Percentiles rank a stretch among this genome's conserved stretches.
These are phyloP conservation scores for Mycena vitilis DNA, from an alignment of 768 basidiomycete species.

Conservation along the genomic window DNA sequence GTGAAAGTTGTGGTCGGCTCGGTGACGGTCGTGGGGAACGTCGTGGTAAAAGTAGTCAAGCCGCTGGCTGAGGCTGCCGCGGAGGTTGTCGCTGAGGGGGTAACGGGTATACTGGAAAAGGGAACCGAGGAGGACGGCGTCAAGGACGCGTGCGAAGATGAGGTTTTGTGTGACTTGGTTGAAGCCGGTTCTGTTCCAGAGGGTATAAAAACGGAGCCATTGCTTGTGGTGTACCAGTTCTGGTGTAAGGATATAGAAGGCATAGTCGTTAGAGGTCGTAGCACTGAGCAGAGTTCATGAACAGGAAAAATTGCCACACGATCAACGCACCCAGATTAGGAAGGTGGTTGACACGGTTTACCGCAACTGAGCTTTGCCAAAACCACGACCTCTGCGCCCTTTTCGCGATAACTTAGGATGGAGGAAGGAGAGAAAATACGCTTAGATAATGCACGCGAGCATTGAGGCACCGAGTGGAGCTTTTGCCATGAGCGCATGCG, in stretches of 20 bases:
- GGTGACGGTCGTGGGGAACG: slow-evolving; percentile 28
- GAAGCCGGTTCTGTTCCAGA: slow-evolving; percentile 17
- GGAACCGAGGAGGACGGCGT: slow-evolving; percentile 7
- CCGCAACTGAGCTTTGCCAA: slow-evolving; percentile 2
- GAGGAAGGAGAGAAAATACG: neutral
- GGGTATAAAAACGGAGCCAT: slow-evolving; percentile 35
- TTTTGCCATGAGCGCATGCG: slow-evolving; percentile 6
- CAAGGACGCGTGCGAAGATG: slow-evolving; percentile 8
- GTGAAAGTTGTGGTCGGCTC: slow-evolving; percentile 32
- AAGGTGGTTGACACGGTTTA: neutral
- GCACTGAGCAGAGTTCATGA: slow-evolving; percentile 12
- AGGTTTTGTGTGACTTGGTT: neutral
- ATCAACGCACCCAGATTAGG: slow-evolving; percentile 16
- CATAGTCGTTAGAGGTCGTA: slow-evolving; percentile 8
- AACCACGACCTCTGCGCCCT: neutral
- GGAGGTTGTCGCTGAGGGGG: neutral
- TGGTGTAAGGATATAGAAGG: slow-evolving; percentile 15
- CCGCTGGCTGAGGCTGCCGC: neutral
- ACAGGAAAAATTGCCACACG: neutral
- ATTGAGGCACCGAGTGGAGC: neutral
- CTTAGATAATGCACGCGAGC: slow-evolving; percentile 10
- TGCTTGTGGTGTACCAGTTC: slow-evolving; percentile 35
- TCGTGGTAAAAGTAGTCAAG: slow-evolving; percentile 33
- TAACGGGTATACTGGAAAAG: slow-evolving; percentile 4
- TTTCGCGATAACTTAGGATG: neutral